These are phyloP conservation scores for Paramyrothecium sp. DNA, from an alignment of 2,329 filamentous ascomycete genomes.

Conservation along the genomic window DNA sequence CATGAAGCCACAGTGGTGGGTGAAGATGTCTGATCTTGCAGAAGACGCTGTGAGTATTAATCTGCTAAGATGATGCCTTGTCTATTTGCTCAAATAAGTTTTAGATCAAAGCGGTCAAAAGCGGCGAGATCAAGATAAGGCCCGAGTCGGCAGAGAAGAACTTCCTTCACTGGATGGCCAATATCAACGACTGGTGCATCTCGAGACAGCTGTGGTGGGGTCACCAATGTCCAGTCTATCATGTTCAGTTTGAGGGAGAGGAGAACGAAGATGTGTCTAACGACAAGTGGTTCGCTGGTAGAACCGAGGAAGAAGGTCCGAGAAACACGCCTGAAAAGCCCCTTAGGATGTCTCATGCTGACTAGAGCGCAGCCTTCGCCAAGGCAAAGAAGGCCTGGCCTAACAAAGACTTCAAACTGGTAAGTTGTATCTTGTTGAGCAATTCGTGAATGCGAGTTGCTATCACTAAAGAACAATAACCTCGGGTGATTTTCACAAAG, in stretches of 20 bases:
- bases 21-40: constrained; percentile 63
- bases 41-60: too few relatives aligned
- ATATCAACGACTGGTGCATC: constrained; percentile 92
- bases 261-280: constrained; percentile 53
- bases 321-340: constrained; percentile 38
- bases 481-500: too few relatives aligned
- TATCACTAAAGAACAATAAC: constrained; percentile 71
- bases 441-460: constrained; percentile 68
- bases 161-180: constrained; percentile 81
- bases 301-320: constrained; percentile 75
- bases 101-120: constrained; percentile 70
- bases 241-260: constrained; percentile 75
- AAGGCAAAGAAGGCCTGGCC: constrained; percentile 48
- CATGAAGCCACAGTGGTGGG: constrained; percentile 98
- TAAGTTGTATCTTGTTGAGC: constrained; percentile 36
- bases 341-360: too few relatives aligned
- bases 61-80: constrained; percentile 29
- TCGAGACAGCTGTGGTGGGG: constrained; percentile 97
- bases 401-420: constrained; percentile 67
- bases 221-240: constrained; percentile 90
- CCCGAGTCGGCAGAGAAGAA: constrained; percentile 81
- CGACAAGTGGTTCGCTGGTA: constrained; percentile 78
- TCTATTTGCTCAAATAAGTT: constrained; percentile 76
- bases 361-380: too few relatives aligned
- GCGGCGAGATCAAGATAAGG: constrained; percentile 79